These are phyloP conservation scores for Geotrichum europaeum DNA, from an alignment of 1,139 yeast genomes.

Conservation along the genomic window DNA sequence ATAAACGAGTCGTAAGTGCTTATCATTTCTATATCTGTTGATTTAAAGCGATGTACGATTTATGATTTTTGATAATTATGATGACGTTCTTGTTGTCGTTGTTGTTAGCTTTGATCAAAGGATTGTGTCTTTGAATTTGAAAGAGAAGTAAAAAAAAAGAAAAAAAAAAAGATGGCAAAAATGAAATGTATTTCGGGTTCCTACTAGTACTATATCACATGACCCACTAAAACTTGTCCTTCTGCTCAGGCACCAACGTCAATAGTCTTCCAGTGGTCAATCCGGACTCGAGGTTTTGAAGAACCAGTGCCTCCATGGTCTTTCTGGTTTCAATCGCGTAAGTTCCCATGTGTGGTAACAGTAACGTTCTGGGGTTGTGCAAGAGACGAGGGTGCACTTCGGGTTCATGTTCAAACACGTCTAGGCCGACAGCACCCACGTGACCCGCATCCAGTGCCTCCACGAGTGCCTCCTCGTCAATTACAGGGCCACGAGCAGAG, in stretches of 20 bases:
- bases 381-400: conserved; percentile 34
- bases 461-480: conserved; percentile 68
- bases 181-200: background rate
- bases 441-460: conserved; percentile 63
- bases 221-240: background rate
- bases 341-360: conserved; percentile 67
- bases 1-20: conserved; percentile 45
- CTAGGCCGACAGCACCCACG: conserved; percentile 68
- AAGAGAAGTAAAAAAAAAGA: background rate
- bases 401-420: conserved; percentile 83
- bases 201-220: background rate
- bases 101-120: background rate
- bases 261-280: conserved; percentile 52
- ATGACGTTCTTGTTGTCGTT: background rate
- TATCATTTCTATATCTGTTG: background rate
- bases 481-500: conserved; percentile 60
- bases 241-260: conserved; percentile 40
- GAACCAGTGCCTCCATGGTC: conserved; percentile 53
- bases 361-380: conserved; percentile 42
- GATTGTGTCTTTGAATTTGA: background rate
- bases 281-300: conserved; percentile 41
- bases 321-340: conserved; percentile 49
- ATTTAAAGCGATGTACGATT: background rate
- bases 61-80: no score
- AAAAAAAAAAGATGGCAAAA: background rate